Evolutionary conservation across 805 yeast genomes (phyloP), one percentile per base, ranked within the genome.

Genomic region (Ogataea siamensis): DNA sequence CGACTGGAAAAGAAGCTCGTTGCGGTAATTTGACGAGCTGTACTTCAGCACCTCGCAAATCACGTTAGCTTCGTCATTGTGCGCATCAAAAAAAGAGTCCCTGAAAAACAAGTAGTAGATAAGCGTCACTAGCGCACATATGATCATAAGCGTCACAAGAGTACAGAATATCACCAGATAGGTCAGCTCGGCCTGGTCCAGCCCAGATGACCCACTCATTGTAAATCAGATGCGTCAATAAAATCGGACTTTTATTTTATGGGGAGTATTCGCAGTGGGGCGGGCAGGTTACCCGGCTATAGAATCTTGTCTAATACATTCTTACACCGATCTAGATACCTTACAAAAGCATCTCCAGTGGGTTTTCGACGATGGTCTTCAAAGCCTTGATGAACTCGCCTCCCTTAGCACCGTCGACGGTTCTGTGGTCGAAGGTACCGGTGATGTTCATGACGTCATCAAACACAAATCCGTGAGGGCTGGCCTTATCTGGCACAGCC

Each of bases 351-450:
- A 93, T 71, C 71, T 88, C 96, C 63, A 93, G 76, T 60, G 99
- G 99, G 74, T 93, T 89, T 74, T 93, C 99, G 52, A 93, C 67
- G 50, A 88, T 80, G 57, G 74, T 74, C 79, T 93, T 93, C 68
- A 93, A 76, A 53, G 87, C 96, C 68, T 79, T 87, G 74, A 93
- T 86, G 77, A 79, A 93, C 56, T 93, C 98, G 64, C 95, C 99
- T 57, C 95, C 99, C 55, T 83, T 79, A 39, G 98, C 98, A 62
- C 99, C 99, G 61, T 93, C 99, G 48, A 91, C 82, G 45, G 84
- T 51, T 74, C 97, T 86, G 75, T 93, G 99, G 71, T 93, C 99
- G 60, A 93, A 93, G 37, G 98, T 86, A 68, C 95, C 98, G 40
- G 98, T 89, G 64, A 91, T 76, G 55, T 82, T 85, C 60, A 93